phyloP scores from a whole-genome alignment of 75 land plant species.

The Sequoia sempervirens region DNA sequence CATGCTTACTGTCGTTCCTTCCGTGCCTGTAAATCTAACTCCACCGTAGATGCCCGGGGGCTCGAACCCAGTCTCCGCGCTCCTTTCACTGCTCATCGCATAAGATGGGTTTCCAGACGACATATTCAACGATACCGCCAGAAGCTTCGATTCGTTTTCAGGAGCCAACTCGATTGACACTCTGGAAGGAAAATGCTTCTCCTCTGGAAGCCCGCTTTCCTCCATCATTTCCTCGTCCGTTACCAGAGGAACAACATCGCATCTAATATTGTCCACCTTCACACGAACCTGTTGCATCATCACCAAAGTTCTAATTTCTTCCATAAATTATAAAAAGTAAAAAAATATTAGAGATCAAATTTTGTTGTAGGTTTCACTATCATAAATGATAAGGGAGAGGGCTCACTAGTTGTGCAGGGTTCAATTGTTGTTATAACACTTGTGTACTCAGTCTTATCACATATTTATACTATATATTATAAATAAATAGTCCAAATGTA shows the following conservation, averaged over 20 bases:
- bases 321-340: no score
- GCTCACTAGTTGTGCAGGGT: no score
- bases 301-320: no score
- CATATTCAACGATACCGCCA: conserved; percentile 47
- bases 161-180: conserved; percentile 50
- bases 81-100: conserved; percentile 34
- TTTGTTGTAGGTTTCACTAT: no score
- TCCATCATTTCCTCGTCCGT: conserved; percentile 20
- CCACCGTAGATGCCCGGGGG: conserved; percentile 22
- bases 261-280: conserved; percentile 53
- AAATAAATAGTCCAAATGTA: no score
- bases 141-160: conserved; percentile 17
- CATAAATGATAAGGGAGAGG: no score
- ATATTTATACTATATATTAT: no score
- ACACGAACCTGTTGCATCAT: conserved; percentile 16
- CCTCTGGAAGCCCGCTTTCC: conserved; percentile 29
- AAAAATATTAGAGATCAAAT: no score
- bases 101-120: conserved; percentile 50
- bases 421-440: no score
- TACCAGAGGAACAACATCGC: conserved; percentile 35
- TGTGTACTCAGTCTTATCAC: no score
- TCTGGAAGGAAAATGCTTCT: conserved; percentile 64
- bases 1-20: conserved; percentile 32
- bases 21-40: conserved; percentile 26
- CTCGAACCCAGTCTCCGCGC: conserved; percentile 34